Percentiles rank a stretch among this genome's conserved stretches.
These are phyloP conservation scores for Scedosporium apiospermum DNA, from an alignment of 2,329 filamentous ascomycete species.

Conservation along the genomic window DNA sequence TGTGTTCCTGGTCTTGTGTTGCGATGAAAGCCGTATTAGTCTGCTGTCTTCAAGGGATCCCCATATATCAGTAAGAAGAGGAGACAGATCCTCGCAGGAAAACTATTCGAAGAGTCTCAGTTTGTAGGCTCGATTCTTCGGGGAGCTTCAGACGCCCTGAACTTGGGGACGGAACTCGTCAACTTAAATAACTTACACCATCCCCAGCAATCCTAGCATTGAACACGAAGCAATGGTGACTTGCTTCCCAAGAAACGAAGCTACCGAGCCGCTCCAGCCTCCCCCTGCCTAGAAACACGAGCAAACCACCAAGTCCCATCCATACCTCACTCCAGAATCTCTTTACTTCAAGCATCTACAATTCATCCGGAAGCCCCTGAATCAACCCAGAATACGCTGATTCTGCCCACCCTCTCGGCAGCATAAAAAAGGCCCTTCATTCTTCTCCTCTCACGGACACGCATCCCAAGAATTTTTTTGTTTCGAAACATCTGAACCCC, in stretches of 20 bases:
- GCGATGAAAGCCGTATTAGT: neutral
- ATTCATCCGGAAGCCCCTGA: neutral
- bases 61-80: neutral
- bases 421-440: neutral
- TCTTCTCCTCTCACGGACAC: neutral
- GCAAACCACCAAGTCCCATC: neutral
- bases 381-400: neutral
- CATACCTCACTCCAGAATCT: neutral
- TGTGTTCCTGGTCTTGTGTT: neutral
- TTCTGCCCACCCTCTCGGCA: neutral
- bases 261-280: neutral
- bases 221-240: neutral
- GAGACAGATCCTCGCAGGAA: too few relatives aligned
- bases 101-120: too few relatives aligned
- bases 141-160: too few relatives aligned
- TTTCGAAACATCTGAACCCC: neutral
- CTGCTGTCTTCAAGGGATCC: too few relatives aligned
- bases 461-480: neutral
- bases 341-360: neutral
- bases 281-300: neutral
- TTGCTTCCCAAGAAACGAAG: neutral
- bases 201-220: neutral
- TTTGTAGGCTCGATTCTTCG: too few relatives aligned
- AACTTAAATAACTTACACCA: neutral
- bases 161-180: neutral